Conservation (phyloP, 306 rosid species). For the Quercus suber region DNA sequence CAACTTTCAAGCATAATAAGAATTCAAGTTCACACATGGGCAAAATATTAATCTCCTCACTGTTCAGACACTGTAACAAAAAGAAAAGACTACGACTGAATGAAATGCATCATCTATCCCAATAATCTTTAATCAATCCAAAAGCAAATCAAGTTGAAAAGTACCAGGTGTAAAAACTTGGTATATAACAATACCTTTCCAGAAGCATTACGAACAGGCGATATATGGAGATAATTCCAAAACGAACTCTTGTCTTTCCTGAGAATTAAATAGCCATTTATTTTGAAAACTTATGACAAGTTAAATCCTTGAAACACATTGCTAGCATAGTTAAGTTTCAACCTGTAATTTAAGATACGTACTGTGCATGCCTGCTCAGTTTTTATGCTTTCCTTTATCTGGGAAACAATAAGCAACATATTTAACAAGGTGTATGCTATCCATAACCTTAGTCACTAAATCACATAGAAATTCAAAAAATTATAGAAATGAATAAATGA, state of each 20-base stretch:
- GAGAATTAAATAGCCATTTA: conserved; percentile 23
- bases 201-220: conserved; percentile 82
- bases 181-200: conserved; percentile 68
- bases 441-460: conserved; percentile 18
- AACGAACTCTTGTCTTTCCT: conserved; percentile 90
- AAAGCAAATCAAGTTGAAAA: conserved; percentile 3
- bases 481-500: not conserved
- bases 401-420: conserved; percentile 28
- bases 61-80: not conserved
- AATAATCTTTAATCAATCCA: not conserved
- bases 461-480: not conserved
- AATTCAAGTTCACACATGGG: not conserved
- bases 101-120: not conserved
- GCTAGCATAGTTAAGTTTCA: conserved; percentile 36
- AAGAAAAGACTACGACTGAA: not conserved
- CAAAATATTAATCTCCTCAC: not conserved
- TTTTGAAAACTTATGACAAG: conserved; percentile 27
- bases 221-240: conserved; percentile 88
- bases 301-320: conserved; percentile 22
- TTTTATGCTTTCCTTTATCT: conserved; percentile 79
- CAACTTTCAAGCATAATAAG: not conserved
- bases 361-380: conserved; percentile 77
- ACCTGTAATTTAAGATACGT: conserved; percentile 98
- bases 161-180: conserved; percentile 5
- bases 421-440: conserved; percentile 9